phyloP scores from a whole-genome alignment of 2,329 filamentous ascomycete genomes.

The Rugonectria rugulosa region DNA sequence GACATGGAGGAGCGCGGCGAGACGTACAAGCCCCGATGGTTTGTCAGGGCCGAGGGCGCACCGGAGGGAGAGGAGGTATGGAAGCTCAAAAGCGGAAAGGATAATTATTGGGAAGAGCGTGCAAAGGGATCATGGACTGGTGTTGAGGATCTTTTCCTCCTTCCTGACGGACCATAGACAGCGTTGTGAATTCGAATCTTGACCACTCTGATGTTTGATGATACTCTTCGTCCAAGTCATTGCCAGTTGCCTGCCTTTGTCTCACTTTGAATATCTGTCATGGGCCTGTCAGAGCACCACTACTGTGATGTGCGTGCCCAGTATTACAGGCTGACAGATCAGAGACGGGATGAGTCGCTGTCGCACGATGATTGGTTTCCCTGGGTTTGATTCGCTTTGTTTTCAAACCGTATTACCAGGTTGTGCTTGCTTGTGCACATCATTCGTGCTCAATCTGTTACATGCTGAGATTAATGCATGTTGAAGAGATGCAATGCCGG shows the following conservation, averaged over 20 bases:
- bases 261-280: background rate
- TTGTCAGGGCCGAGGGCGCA: slow-evolving; percentile 71
- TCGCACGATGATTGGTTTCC: background rate
- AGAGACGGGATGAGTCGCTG: background rate
- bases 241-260: background rate
- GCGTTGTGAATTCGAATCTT: slow-evolving; percentile 9
- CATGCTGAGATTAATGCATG: slow-evolving; percentile 12
- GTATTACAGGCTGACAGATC: too few relatives aligned
- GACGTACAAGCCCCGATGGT: slow-evolving; percentile 82
- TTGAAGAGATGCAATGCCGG: too few relatives aligned
- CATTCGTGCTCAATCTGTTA: slow-evolving; percentile 1
- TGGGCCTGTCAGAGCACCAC: too few relatives aligned
- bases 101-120: slow-evolving; percentile 94
- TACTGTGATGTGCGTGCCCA: too few relatives aligned
- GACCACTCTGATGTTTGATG: slow-evolving; percentile 3
- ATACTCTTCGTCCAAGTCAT: background rate
- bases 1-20: slow-evolving; percentile 79
- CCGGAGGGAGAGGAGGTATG: slow-evolving; percentile 72
- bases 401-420: too few relatives aligned
- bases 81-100: slow-evolving; percentile 80
- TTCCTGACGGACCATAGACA: slow-evolving; percentile 33
- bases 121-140: slow-evolving; percentile 71
- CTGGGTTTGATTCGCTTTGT: background rate
- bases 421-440: background rate
- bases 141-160: slow-evolving; percentile 58